Base-by-base conservation (phyloP, 441 rosid species). In the Capsella rubella region DNA sequence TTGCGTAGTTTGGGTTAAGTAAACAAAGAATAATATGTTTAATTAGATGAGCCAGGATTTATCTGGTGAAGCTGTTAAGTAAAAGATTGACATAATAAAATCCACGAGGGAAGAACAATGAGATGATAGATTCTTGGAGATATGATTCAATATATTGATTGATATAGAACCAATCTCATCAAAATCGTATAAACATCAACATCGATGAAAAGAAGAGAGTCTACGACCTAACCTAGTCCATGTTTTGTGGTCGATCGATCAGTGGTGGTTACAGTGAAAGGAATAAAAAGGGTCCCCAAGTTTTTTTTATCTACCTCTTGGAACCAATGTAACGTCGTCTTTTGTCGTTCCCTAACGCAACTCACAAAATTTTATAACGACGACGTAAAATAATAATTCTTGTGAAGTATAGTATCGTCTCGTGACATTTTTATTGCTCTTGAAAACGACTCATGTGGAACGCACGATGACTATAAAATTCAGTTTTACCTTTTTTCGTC, bases 191-290 rank as follows among this genome's bases (percentile, higher is more conserved):
- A 71, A 15, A 52, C 51, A 16, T 71, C 54, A 43, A 42, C 46
- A 72, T 63, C 54, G 69, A 63, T 9, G 21, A 42, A 72, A 72
- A 72, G 63, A 63, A 63, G 76, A 63, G 69, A 61, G 69, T 49
- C 74, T 70, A 59, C 25, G 25, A 21, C 25, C 25, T 21, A 21
- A 21, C 14, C 13, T 49, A 16, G 45, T 40, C 45, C 45, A 40
- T 40, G 35, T 14, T 21, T 21, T 62, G 49, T 51, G 27, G 54
- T 62, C 37, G 37, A 34, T 62, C 37, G 37, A 34, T 34, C 54
- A 72, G 69, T 53, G 46, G 69, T 52, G 46, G 69, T 52, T 43
- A 63, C 56, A 72, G 63, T 72, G 63, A 62, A 62, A 62, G 32
- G 62, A 28, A 72, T 52, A 61, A 15, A 61, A 12, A 61, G 51